Percentiles rank a stretch among this genome's conserved stretches.
phyloP scores from a whole-genome alignment of 1,284 basidiomycete species.

The Singerocomus rubriflavus region DNA sequence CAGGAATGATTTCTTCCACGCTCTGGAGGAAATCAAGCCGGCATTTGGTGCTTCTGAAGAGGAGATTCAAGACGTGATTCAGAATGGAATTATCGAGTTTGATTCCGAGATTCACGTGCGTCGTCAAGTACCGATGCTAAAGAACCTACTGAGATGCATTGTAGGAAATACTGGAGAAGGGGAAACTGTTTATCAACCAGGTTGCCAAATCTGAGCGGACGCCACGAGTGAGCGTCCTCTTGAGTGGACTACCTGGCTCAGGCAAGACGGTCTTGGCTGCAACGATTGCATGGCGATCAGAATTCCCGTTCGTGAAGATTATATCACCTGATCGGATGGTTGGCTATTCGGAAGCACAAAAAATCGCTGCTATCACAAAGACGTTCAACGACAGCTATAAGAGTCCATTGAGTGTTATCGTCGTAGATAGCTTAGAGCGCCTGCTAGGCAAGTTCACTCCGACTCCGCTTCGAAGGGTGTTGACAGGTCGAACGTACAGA shows the following conservation, averaged over 20 bases:
- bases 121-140: constrained; percentile 14
- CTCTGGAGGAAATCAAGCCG: constrained; percentile 93
- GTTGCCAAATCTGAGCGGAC: constrained; percentile 89
- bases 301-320: constrained; percentile 98
- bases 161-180: constrained; percentile 85
- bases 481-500: constrained; percentile 45
- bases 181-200: constrained; percentile 93
- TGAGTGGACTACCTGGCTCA: constrained; percentile 88
- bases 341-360: constrained; percentile 88
- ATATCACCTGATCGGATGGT: constrained; percentile 98
- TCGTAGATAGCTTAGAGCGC: constrained; percentile 94
- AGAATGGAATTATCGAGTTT: constrained; percentile 97
- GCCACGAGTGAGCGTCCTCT: constrained; percentile 86
- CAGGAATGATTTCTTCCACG: constrained; percentile 84
- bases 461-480: neutral
- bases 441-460: constrained; percentile 63
- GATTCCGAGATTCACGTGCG: constrained; percentile 71
- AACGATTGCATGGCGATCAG: constrained; percentile 89
- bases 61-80: constrained; percentile 90
- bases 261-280: constrained; percentile 97
- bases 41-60: constrained; percentile 98
- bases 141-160: constrained; percentile 11
- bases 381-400: constrained; percentile 97
- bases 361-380: constrained; percentile 91
- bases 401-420: constrained; percentile 93